A percentile compares a stretch with the other conserved stretches of the same genome.
These are phyloP conservation scores for Heimioporus sp. DNA, from an alignment of 768 basidiomycete species.

Conservation along the genomic window DNA sequence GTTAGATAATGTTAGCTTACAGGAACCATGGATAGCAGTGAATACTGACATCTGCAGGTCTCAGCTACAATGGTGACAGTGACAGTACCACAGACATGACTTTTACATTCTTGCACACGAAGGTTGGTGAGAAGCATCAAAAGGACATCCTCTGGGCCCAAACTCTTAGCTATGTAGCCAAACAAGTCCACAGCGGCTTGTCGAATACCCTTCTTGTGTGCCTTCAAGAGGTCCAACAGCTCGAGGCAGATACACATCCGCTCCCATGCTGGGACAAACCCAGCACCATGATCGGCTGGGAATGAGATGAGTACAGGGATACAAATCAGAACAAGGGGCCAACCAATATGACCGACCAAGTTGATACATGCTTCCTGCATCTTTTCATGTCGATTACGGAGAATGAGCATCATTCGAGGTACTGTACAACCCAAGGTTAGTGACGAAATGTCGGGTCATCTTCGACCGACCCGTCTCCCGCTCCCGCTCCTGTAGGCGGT, in stretches of 20 bases:
- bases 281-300: conserved; percentile 94
- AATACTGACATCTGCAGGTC: conserved; percentile 70
- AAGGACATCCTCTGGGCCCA: conserved; percentile 97
- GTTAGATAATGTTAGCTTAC: conserved; percentile 39
- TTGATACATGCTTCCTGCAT: conserved; percentile 99
- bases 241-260: conserved; percentile 99
- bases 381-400: conserved; percentile 98
- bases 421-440: conserved; percentile 47
- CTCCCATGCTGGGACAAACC: conserved; percentile 97
- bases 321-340: conserved; percentile 5
- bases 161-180: conserved; percentile 98
- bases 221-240: conserved; percentile 92
- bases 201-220: conserved; percentile 98
- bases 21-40: background rate
- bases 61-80: conserved; percentile 96
- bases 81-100: conserved; percentile 97
- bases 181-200: conserved; percentile 99
- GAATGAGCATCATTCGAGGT: conserved; percentile 99
- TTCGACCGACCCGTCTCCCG: conserved; percentile 18
- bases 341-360: conserved; percentile 94
- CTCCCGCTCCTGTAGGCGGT: no score
- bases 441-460: background rate
- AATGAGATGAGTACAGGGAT: conserved; percentile 1
- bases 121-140: conserved; percentile 94
- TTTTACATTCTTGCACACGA: conserved; percentile 98